phyloP scores from a whole-genome alignment of 352 stramenopile genomes.

The Phytophthora macrochlamydospora region DNA sequence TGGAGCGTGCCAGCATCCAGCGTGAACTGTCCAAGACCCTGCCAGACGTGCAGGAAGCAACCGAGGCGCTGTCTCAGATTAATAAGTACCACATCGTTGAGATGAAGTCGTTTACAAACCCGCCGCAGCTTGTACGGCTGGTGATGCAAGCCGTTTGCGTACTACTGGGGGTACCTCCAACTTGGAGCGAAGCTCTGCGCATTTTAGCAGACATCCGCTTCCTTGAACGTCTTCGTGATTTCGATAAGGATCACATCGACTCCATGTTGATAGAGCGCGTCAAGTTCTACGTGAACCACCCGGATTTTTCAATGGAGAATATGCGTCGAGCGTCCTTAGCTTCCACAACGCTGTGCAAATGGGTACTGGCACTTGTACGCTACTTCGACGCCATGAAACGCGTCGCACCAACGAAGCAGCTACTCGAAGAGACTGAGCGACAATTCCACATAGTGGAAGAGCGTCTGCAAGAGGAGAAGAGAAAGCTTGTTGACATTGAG shows the following conservation, averaged over 20 bases:
- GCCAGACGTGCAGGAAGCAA: conserved; percentile 61
- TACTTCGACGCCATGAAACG: conserved; percentile 77
- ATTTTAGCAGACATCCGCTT: conserved; percentile 75
- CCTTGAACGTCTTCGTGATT: conserved; percentile 59
- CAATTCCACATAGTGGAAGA: conserved; percentile 50
- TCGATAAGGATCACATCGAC: conserved; percentile 63
- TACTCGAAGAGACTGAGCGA: conserved; percentile 45
- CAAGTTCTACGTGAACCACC: conserved; percentile 68
- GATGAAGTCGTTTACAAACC: conserved; percentile 81
- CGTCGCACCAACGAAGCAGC: conserved; percentile 56
- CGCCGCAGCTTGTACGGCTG: conserved; percentile 71
- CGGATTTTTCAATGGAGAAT: conserved; percentile 79
- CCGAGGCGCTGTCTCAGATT: conserved; percentile 67
- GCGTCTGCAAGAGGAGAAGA: conserved; percentile 45
- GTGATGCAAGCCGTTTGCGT: conserved; percentile 82
- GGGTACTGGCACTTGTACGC: conserved; percentile 66
- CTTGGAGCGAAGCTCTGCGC: conserved; percentile 69
- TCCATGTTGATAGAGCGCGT: conserved; percentile 51
- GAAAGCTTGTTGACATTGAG: conserved; percentile 60
- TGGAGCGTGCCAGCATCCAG: conserved; percentile 59
- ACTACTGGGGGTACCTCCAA: conserved; percentile 56
- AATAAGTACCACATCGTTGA: conserved; percentile 84
- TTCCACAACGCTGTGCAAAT: conserved; percentile 74
- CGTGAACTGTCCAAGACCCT: conserved; percentile 63
- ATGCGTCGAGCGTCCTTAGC: conserved; percentile 75